These are phyloP conservation scores for Nepenthes mirabilis DNA, from an alignment of 148 eudicot genomes.

Conservation along the genomic window DNA sequence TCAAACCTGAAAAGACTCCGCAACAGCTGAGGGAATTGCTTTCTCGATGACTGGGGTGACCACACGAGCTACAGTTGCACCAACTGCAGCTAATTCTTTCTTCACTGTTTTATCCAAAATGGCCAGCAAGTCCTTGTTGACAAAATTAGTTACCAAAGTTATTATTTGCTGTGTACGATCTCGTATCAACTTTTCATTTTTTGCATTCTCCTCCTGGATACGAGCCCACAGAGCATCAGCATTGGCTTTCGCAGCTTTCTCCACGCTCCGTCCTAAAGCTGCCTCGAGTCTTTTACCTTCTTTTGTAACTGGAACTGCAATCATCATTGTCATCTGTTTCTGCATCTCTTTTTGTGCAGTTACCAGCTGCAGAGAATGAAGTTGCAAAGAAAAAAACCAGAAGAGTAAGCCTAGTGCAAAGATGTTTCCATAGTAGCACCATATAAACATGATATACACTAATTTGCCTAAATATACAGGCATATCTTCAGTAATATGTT, in stretches of 20 bases:
- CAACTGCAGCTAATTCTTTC: conserved; percentile 60
- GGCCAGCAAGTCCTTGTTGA: conserved; percentile 54
- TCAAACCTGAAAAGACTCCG: conserved; percentile 74
- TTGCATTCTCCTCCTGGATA: conserved; percentile 56
- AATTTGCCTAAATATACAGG: too few species aligned
- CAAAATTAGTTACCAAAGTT: conserved; percentile 35
- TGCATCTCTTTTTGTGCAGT: conserved; percentile 58
- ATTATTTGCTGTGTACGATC: conserved; percentile 65
- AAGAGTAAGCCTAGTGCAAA: background rate
- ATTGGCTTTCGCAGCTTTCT: conserved; percentile 69
- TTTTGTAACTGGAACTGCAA: conserved; percentile 49
- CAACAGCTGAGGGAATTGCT: conserved; percentile 38
- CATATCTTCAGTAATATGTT: too few species aligned
- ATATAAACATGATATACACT: too few species aligned
- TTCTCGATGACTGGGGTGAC: conserved; percentile 60
- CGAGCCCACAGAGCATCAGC: conserved; percentile 88
- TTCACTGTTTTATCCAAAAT: conserved; percentile 63
- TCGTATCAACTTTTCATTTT: conserved; percentile 56
- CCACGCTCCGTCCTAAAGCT: conserved; percentile 59
- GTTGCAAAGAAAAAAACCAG: background rate
- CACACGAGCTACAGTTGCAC: conserved; percentile 55
- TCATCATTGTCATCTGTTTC: conserved; percentile 48
- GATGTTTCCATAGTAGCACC: too few species aligned
- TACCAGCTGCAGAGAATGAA: conserved; percentile 33
- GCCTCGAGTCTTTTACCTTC: conserved; percentile 79